Base-by-base conservation (phyloP, 306 rosid species). In the Cucurbita argyrosperma region DNA sequence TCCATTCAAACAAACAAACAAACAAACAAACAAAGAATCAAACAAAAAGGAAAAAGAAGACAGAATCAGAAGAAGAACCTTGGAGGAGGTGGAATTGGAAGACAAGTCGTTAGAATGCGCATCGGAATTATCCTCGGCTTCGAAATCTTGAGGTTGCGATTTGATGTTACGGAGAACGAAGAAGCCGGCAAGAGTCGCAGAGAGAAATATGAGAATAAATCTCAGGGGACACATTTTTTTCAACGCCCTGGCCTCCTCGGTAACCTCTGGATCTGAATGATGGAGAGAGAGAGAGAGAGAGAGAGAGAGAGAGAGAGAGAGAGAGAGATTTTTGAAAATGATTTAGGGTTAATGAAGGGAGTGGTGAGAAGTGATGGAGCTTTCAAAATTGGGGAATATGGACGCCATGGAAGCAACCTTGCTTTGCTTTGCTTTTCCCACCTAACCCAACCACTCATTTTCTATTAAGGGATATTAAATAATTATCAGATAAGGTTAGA, bases 151-250 rank as follows among this genome's bases (percentile, higher is more conserved):
- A 61, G 85, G 76, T 1, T 78, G 85, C 30, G 88, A 89, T 78
- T 90, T 84, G 87, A 93, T 83, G 83, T 86, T 93, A 19, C 97
- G 77, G 87, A 93, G 78, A 66, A 93, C 85, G 54, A 90, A 88
- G 87, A 89, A 89, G 39, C 98, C 98, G 79, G 98, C 98, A 16
- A 93, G 92, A 57, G 97, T 93, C 75, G 98, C 98, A 3, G 98
- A 90, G 74, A 93, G 90, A 84, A 93, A 93, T 8, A 93, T 81
- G 69, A 93, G 87, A 70, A 93, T 87, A 53, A 93, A 49, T 56
- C 97, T 78, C 26, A 93, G 84, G 19, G 98, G 98, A 78, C 98
- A 93, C 98, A 93, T 93, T 58, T 79, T 60, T 45, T 3, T 53
- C 8, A 59, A 59, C 9, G 65, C 42, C 42, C 30, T 18, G 11